Evolutionary conservation across 140 eudicot species (phyloP).

Genomic region (Anethum foeniculum): DNA sequence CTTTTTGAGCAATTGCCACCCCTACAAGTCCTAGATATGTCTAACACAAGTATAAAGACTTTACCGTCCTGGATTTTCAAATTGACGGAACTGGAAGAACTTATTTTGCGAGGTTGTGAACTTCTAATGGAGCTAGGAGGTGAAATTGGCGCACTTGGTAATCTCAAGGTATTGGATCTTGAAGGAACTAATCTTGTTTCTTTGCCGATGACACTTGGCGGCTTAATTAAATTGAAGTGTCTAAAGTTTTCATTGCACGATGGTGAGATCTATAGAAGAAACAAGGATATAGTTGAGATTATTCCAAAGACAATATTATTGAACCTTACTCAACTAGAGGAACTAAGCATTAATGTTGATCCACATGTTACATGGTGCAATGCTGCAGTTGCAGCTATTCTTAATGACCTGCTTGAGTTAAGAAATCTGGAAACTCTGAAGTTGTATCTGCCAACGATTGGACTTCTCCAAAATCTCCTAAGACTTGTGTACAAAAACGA

Average conservation of each 20-base stretch:
- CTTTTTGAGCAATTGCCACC: background rate
- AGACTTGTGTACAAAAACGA: background rate
- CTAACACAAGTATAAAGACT: background rate
- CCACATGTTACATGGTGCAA: background rate
- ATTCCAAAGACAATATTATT: background rate
- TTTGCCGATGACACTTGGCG: background rate
- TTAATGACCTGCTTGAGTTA: background rate
- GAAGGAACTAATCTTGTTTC: background rate
- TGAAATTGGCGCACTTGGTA: background rate
- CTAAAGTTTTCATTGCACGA: background rate
- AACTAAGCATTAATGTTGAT: constrained; percentile 5
- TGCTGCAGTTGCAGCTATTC: background rate
- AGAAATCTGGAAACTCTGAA: background rate
- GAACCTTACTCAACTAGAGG: background rate
- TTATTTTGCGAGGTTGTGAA: background rate
- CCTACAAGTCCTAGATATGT: constrained; percentile 2
- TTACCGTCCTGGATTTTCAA: background rate
- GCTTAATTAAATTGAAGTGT: background rate
- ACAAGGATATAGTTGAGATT: background rate
- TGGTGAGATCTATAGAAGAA: background rate
- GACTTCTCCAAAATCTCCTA: background rate
- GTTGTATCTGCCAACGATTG: background rate
- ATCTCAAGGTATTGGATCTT: constrained; percentile 14
- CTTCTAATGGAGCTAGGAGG: background rate
- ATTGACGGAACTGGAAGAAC: background rate